Evolutionary conservation across 176 grass and related monocot genomes (phyloP), one percentile per base, ranked within the genome.

Genomic region (Oryza officinalis): DNA sequence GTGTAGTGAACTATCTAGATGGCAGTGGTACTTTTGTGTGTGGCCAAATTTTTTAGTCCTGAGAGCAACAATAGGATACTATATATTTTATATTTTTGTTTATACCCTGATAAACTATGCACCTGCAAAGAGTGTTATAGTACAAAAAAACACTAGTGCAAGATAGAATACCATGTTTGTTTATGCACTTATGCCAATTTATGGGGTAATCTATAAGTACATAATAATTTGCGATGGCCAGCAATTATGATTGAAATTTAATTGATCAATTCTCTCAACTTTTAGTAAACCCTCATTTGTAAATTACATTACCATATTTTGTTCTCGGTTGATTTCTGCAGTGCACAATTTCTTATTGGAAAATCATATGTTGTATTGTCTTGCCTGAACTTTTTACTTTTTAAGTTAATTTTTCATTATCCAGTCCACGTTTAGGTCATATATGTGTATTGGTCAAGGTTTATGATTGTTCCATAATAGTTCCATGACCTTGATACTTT

Each of bases 391-490:
- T 59, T 59, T 75, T 18, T 27, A 54, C 8, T 41, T 41, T 41
- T 41, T 41, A 41, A 41, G 23, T 76, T 38, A 67, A 27, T 5
- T 77, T 67, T 67, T 20, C 10, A 84, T 28, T 20, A 70, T 61
- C 57, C 10, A 25, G 57, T 10, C 22, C 57, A 61, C 9, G n/a
- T 61, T 59, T 61, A 25, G 57, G 57, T 61, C 18, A 25, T 61
- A 10, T 25, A 61, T 25, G n/a, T 25, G n/a, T 9, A 61, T 59
- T 25, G 57, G 52, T 44, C 6, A 15, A 43, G 27, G 17, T 20
- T 65, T 44, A 60, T 77, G 26, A 45, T 70, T 46, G 59, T 28
- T 76, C 38, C 25, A 84, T 84, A 54, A n/a, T 60, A 15, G 3
- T 57, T 10, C 31, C 1, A 63, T 61, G 26, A 63, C 32, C 11